Percentiles rank a stretch among this genome's conserved stretches.
Evolutionary conservation across 805 yeast genomes (phyloP).

Genomic region (Starmerella vaccinii): DNA sequence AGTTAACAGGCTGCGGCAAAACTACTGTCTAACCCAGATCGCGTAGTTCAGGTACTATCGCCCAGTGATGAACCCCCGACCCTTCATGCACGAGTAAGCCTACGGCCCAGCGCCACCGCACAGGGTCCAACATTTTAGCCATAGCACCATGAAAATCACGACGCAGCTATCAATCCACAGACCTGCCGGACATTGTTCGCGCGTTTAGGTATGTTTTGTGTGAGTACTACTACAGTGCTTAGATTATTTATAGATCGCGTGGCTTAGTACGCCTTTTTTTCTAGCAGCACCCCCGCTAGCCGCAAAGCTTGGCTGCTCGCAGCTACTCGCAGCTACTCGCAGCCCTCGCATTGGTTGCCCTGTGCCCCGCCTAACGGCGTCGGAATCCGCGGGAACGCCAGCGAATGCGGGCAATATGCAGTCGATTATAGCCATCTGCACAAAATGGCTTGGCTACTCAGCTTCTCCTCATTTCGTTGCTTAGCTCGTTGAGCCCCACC

Average conservation of each 20-base stretch:
- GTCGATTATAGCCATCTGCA: not conserved
- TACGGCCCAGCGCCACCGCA: not conserved
- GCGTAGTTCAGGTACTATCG: slow-evolving; percentile 2
- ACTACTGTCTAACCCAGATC: not conserved
- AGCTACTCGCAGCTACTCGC: not conserved
- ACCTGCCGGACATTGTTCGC: not conserved
- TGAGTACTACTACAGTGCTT: not conserved
- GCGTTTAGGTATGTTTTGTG: not conserved
- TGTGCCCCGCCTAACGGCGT: not conserved
- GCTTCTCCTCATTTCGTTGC: not conserved
- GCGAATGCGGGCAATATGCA: not conserved
- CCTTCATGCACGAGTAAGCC: not conserved
- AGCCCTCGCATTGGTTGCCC: not conserved
- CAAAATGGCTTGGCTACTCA: not conserved
- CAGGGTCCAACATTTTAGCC: not conserved
- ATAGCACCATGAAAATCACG: not conserved
- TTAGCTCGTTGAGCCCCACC: not conserved
- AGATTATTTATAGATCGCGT: not conserved
- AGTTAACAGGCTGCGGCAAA: not conserved
- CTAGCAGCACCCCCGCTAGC: not conserved
- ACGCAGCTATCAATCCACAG: too few relatives aligned
- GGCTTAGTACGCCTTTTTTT: not conserved
- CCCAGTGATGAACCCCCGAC: not conserved
- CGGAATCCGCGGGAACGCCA: not conserved
- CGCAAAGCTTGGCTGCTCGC: not conserved